Evolutionary conservation across 139 green algal genomes (phyloP), one percentile per base, ranked within the genome.

Genomic region (Chlorella sp.): DNA sequence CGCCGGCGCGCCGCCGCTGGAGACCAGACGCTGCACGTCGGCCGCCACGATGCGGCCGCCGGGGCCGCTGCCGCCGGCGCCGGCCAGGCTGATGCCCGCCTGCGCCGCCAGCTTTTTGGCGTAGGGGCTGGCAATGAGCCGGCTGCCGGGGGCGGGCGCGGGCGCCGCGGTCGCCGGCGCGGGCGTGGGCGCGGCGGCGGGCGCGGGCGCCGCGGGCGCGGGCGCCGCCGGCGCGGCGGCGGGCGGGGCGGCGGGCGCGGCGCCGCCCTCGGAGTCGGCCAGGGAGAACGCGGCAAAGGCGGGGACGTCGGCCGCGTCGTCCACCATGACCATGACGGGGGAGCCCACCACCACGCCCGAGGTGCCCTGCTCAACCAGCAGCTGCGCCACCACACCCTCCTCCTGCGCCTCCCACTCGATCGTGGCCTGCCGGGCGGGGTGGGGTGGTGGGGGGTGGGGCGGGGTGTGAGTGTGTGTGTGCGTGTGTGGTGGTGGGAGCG

Each of bases 341-440:
- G 74, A 86, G 58, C 87, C 84, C 27, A 94, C 84, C 1, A 83
- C 42, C 12, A 97, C 86, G 73, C 95, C 86, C 62, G 92, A 85
- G 35, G 84, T 67, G 36, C 91, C 90, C 8, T 85, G 83, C 0
- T 82, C 67, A 29, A 92, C 56, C 43, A 98, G 75, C 29, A 98
- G 92, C 70, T 93, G 90, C 31, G 90, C 91, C 7, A 98, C 51
- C 45, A 91, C 93, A n/a, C 95, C 95, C 63, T 98, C 95, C 56
- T 98, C 95, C 82, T 97, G 88, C 5, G 86, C 74, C 83, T 98
- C 95, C 93, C 92, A 97, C 31, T 92, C 91, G 51, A 98, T 95
- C 23, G 90, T 97, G 33, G 94, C 93, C 88, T 98, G 77, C 59
- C 66, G 83, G 90, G 77, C 43, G 70, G 33, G 25, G 43, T 27